phyloP scores from a whole-genome alignment of 2,329 filamentous ascomycete species.

The Epicoccum nigrum region DNA sequence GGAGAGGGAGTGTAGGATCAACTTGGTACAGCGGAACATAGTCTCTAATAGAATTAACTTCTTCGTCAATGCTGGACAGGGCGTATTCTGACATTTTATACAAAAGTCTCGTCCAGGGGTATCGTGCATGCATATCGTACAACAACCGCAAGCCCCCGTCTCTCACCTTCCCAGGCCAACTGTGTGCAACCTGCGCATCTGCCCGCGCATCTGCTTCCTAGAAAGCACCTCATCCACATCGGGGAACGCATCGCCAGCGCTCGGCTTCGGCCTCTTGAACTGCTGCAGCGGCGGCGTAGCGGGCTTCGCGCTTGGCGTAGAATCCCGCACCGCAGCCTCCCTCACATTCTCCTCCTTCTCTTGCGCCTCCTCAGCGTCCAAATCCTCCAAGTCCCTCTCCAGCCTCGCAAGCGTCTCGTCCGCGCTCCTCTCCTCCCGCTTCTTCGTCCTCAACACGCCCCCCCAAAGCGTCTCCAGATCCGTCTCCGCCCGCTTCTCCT shows the following conservation, averaged over 20 bases:
- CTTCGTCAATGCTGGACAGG: neutral
- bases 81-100: constrained; percentile 6
- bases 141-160: neutral
- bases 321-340: neutral
- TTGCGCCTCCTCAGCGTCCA: constrained; percentile 23
- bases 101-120: constrained; percentile 9
- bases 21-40: too few species aligned
- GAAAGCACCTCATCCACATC: constrained; percentile 12
- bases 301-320: neutral
- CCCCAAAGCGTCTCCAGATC: constrained; percentile 71
- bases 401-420: constrained; percentile 36
- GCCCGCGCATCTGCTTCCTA: constrained; percentile 10
- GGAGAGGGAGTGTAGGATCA: too few species aligned
- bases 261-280: constrained; percentile 27
- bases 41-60: too few species aligned
- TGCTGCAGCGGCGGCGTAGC: constrained; percentile 17
- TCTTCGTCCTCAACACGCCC: constrained; percentile 52
- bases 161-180: constrained; percentile 24
- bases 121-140: constrained; percentile 11
- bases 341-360: constrained; percentile 9
- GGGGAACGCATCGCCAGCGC: constrained; percentile 37
- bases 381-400: constrained; percentile 29
- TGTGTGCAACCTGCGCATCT: constrained; percentile 38
- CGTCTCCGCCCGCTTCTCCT: constrained; percentile 70
- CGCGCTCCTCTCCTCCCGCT: constrained; percentile 45